phyloP scores from a whole-genome alignment of 768 basidiomycete genomes.

The Macrolepiota dolichaula region DNA sequence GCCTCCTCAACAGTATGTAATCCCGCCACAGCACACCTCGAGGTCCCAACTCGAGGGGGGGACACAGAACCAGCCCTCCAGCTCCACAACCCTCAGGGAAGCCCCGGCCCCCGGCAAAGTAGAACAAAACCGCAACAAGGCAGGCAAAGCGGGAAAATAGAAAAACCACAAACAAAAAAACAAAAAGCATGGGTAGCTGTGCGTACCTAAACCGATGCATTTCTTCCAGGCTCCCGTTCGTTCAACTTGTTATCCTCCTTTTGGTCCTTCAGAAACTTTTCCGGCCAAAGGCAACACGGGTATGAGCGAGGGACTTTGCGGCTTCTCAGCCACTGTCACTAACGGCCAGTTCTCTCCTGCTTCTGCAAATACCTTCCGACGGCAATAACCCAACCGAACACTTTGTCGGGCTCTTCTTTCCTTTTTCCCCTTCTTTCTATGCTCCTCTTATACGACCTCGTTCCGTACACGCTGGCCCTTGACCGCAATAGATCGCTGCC shows the following conservation, averaged over 20 bases:
- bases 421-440: constrained; percentile 1
- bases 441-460: background rate
- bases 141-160: background rate
- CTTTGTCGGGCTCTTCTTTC: constrained; percentile 4
- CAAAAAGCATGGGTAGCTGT: background rate
- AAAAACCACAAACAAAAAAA: background rate
- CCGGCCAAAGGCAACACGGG: background rate
- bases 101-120: background rate
- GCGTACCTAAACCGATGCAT: constrained; percentile 11
- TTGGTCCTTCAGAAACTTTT: background rate
- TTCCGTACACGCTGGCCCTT: constrained; percentile 2
- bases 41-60: background rate
- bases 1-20: background rate
- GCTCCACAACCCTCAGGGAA: background rate
- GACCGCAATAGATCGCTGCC: background rate
- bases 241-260: background rate
- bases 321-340: constrained; percentile 8
- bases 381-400: background rate
- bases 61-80: background rate
- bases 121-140: background rate
- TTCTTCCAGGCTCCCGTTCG: background rate
- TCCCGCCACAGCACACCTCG: background rate
- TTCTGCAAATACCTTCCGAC: constrained; percentile 1
- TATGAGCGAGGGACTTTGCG: background rate
- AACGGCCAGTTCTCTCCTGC: background rate